These are phyloP conservation scores for Debaryomyces robertsiae DNA, from an alignment of 1,139 yeast species.

Conservation along the genomic window DNA sequence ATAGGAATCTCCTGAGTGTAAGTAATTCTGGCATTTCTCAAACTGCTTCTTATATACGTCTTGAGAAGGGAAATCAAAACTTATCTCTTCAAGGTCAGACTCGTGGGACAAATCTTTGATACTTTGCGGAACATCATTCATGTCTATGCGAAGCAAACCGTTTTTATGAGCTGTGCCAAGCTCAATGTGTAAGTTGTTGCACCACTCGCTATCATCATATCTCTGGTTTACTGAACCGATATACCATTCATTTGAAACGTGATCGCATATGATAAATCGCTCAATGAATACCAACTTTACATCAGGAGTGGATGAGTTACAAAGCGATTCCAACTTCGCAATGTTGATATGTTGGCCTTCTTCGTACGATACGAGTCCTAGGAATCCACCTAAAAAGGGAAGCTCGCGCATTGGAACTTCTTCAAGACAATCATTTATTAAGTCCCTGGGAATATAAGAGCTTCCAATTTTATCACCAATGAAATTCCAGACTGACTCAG, in stretches of 20 bases:
- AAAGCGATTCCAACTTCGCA: slow-evolving; percentile 34
- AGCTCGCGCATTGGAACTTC: slow-evolving; percentile 31
- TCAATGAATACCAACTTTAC: slow-evolving; percentile 74
- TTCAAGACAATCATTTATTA: slow-evolving; percentile 18
- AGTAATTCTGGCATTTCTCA: slow-evolving; percentile 62
- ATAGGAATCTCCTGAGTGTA: slow-evolving; percentile 87
- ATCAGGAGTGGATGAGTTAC: slow-evolving; percentile 57
- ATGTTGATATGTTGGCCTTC: slow-evolving; percentile 58
- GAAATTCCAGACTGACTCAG: slow-evolving; percentile 26
- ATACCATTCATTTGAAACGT: slow-evolving; percentile 49
- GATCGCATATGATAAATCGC: slow-evolving; percentile 60
- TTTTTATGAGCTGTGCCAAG: slow-evolving; percentile 13
- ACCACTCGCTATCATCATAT: slow-evolving; percentile 38
- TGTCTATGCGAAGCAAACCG: slow-evolving; percentile 18
- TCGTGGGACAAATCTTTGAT: slow-evolving; percentile 28
- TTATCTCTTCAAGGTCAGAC: slow-evolving; percentile 25
- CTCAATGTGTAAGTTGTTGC: slow-evolving; percentile 22
- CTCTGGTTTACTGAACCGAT: slow-evolving; percentile 52
- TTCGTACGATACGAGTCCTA: slow-evolving; percentile 87
- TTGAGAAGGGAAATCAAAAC: slow-evolving; percentile 56
- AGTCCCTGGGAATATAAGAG: slow-evolving; percentile 24
- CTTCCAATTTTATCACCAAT: slow-evolving; percentile 27
- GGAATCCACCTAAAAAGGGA: slow-evolving; percentile 87
- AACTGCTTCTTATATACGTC: slow-evolving; percentile 59
- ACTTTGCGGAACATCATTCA: slow-evolving; percentile 25